Conservation (phyloP, 345 rosid species). For the Angophora floribunda region DNA sequence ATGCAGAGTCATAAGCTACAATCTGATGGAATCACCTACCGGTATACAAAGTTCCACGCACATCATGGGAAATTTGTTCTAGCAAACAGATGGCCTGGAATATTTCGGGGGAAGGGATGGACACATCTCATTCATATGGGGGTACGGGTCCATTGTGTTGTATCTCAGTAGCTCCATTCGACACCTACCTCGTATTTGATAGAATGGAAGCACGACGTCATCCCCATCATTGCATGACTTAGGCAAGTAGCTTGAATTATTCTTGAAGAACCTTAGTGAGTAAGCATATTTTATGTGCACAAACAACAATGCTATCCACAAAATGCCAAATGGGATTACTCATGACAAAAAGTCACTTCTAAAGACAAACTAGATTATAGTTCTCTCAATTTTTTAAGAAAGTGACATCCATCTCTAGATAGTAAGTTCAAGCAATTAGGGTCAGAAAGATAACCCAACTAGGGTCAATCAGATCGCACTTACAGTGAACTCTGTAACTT, state of each 20-base stretch:
- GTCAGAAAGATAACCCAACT: too few species aligned
- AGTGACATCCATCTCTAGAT: too few species aligned
- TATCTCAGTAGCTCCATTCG: slow-evolving; percentile 87
- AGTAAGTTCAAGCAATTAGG: too few species aligned
- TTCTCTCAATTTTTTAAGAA: too few species aligned
- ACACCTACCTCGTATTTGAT: slow-evolving; percentile 84
- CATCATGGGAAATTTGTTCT: not conserved
- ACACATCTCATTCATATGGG: slow-evolving; percentile 7
- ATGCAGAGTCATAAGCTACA: not conserved
- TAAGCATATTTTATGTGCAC: slow-evolving; percentile 55
- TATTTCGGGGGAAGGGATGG: slow-evolving; percentile 85
- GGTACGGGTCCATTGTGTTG: slow-evolving; percentile 71
- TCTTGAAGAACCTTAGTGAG: slow-evolving; percentile 56
- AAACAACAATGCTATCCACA: too few species aligned
- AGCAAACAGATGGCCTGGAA: slow-evolving; percentile 52
- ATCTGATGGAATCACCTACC: not conserved
- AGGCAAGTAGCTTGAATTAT: slow-evolving; percentile 68
- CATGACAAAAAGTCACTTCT: too few species aligned
- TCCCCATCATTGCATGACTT: slow-evolving; percentile 83
- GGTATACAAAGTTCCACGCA: not conserved
- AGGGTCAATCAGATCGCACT: not conserved
- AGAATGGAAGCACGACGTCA: slow-evolving; percentile 61
- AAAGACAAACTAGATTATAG: too few species aligned
- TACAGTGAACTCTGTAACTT: slow-evolving; percentile 92
- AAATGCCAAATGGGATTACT: too few species aligned